A percentile compares a stretch with the other conserved stretches of the same genome.
These are phyloP conservation scores for Pisolithus microcarpus DNA, from an alignment of 768 basidiomycete species.

Conservation along the genomic window DNA sequence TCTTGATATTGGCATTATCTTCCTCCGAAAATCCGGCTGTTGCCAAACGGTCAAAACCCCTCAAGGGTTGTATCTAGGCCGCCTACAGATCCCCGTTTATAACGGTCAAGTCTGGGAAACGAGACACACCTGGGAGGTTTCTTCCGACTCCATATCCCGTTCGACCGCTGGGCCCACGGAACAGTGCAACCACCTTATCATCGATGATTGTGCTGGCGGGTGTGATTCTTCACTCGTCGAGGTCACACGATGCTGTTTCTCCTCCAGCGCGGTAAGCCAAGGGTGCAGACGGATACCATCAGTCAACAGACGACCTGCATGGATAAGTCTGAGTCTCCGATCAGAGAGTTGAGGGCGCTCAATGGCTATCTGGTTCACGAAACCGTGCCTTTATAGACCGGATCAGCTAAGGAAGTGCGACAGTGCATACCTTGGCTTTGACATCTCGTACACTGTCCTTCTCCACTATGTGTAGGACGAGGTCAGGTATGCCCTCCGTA, in stretches of 20 bases:
- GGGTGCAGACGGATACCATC: conserved; percentile 73
- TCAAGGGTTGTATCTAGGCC: conserved; percentile 65
- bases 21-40: conserved; percentile 86
- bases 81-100: conserved; percentile 34
- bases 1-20: conserved; percentile 83
- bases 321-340: conserved; percentile 77
- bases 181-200: conserved; percentile 77
- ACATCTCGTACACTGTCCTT: conserved; percentile 71
- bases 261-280: conserved; percentile 54
- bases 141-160: conserved; percentile 49
- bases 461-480: conserved; percentile 55
- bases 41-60: conserved; percentile 87
- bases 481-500: conserved; percentile 74
- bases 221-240: conserved; percentile 21
- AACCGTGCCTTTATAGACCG: not conserved
- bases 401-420: not conserved
- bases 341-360: conserved; percentile 56
- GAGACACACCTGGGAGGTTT: conserved; percentile 44
- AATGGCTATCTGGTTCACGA: conserved; percentile 50
- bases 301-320: conserved; percentile 78
- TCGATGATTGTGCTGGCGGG: conserved; percentile 6
- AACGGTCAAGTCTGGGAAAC: not conserved
- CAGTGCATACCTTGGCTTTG: conserved; percentile 55
- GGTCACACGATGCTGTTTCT: conserved; percentile 45
- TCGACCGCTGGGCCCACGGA: conserved; percentile 75